Conservation (phyloP, 2,329 filamentous ascomycete genomes). For the Botrytis galanthina region DNA sequence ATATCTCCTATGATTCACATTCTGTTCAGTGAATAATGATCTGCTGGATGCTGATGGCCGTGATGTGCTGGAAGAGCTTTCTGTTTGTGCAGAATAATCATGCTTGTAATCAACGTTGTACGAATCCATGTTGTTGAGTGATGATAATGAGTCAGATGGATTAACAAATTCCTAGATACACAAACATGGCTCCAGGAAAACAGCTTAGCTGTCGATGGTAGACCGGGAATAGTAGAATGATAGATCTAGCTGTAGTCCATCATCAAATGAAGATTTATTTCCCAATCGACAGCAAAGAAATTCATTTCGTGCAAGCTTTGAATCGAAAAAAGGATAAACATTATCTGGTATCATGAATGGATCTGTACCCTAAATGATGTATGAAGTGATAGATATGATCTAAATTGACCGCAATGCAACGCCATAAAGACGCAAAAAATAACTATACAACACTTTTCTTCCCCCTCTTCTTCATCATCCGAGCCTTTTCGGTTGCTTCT, state of each 20-base stretch:
- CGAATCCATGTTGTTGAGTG: too few species aligned
- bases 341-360: background rate
- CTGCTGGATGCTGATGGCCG: background rate
- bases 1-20: background rate
- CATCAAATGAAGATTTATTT: background rate
- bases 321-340: background rate
- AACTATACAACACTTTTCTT: constrained; percentile 10
- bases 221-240: background rate
- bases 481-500: constrained; percentile 44
- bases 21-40: background rate
- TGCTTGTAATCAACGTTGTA: background rate
- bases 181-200: background rate
- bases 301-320: background rate
- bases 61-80: background rate
- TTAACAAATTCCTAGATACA: background rate
- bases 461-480: constrained; percentile 25
- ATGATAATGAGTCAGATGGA: background rate
- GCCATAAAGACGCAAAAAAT: background rate
- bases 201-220: background rate
- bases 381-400: background rate
- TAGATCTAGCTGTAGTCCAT: background rate
- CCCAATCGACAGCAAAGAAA: too few species aligned
- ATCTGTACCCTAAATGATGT: background rate
- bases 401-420: background rate
- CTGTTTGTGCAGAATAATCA: background rate